Evolutionary conservation across 2,329 filamentous ascomycete genomes (phyloP).

Genomic region (Colletotrichum shisoi): DNA sequence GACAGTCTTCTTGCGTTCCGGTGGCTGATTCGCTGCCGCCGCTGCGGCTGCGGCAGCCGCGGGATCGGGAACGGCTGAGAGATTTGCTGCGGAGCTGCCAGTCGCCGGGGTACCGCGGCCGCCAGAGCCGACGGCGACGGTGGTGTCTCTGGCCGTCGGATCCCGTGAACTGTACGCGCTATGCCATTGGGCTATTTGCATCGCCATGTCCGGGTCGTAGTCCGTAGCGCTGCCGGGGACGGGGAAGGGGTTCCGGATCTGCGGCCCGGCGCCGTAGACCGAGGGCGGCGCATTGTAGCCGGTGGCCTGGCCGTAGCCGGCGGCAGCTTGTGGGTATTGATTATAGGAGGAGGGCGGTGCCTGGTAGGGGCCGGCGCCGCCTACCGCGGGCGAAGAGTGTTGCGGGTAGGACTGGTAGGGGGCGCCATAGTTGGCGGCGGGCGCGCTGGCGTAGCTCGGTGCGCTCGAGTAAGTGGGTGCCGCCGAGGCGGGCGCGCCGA

Average conservation of each 20-base stretch:
- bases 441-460: slow-evolving; percentile 49
- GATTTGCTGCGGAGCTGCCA: slow-evolving; percentile 48
- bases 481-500: slow-evolving; percentile 43
- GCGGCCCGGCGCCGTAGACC: slow-evolving; percentile 63
- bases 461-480: slow-evolving; percentile 53
- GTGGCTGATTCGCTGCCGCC: slow-evolving; percentile 57
- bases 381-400: slow-evolving; percentile 42
- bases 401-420: slow-evolving; percentile 53
- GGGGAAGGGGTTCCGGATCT: slow-evolving; percentile 84
- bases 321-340: slow-evolving; percentile 45
- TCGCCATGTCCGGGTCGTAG: slow-evolving; percentile 82
- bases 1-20: slow-evolving; percentile 83
- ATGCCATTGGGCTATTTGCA: slow-evolving; percentile 94
- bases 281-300: slow-evolving; percentile 47
- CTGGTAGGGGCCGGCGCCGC: slow-evolving; percentile 38
- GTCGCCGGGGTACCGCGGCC: slow-evolving; percentile 45
- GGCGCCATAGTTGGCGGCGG: slow-evolving; percentile 56
- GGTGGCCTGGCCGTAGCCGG: slow-evolving; percentile 42
- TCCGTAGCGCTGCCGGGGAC: slow-evolving; percentile 61
- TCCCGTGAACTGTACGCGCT: slow-evolving; percentile 80
- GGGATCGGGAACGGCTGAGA: slow-evolving; percentile 44
- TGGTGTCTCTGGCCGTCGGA: slow-evolving; percentile 45
- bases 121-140: slow-evolving; percentile 42
- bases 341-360: slow-evolving; percentile 42
- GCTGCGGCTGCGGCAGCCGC: slow-evolving; percentile 50